These are phyloP conservation scores for Artemisia annua DNA, from an alignment of 129 eudicot species.

Conservation along the genomic window DNA sequence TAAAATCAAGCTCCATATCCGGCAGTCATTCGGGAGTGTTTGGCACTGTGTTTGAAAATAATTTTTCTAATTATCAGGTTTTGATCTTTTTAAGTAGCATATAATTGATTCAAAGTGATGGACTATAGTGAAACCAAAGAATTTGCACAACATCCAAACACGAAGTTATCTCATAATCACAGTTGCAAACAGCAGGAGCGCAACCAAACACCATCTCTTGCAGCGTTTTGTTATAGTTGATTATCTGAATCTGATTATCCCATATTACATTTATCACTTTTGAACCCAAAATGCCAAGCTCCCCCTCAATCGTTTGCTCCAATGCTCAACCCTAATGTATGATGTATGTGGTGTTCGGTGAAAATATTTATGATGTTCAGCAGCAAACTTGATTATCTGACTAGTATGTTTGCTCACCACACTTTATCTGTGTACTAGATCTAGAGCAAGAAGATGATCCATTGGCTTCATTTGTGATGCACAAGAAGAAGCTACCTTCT, in stretches of 20 bases:
- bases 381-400: neutral
- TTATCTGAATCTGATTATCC: neutral
- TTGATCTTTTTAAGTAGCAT: too few species aligned
- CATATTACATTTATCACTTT: neutral
- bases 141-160: too few species aligned
- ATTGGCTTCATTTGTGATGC: slow-evolving; percentile 29
- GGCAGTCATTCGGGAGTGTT: neutral
- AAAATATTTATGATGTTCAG: neutral
- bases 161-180: too few species aligned
- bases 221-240: too few species aligned
- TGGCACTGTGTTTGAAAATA: neutral
- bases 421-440: slow-evolving; percentile 16
- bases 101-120: too few species aligned
- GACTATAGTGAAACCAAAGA: too few species aligned
- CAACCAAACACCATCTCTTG: neutral
- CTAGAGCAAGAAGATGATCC: slow-evolving; percentile 38
- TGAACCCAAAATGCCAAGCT: too few species aligned
- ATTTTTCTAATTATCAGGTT: too few species aligned
- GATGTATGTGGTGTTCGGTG: neutral
- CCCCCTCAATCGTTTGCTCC: too few species aligned
- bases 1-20: neutral
- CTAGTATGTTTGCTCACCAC: neutral
- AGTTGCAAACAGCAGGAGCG: too few species aligned
- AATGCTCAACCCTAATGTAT: too few species aligned
- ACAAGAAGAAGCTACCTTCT: slow-evolving; percentile 33